A percentile compares a stretch with the other conserved stretches of the same genome.
Evolutionary conservation across 257 asterid species (phyloP).

Genomic region (Nemophila menziesii): DNA sequence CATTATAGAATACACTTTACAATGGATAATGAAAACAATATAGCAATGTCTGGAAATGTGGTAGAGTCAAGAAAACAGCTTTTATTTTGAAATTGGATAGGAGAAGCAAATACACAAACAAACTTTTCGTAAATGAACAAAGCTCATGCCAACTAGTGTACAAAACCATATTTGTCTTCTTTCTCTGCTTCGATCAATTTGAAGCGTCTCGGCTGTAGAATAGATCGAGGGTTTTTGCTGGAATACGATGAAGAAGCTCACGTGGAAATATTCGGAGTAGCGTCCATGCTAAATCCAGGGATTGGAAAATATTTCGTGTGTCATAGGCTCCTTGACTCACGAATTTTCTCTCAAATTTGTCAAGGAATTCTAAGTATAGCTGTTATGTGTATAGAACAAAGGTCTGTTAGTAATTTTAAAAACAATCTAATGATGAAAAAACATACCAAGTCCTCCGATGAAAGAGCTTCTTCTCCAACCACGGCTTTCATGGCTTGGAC

Average conservation of each 20-base stretch:
- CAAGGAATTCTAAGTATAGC: conserved; percentile 42
- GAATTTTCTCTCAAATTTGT: conserved; percentile 48
- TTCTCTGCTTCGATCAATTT: conserved; percentile 26
- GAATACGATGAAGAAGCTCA: conserved; percentile 95
- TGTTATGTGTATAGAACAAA: conserved; percentile 9
- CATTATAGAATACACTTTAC: neutral
- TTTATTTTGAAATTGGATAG: neutral
- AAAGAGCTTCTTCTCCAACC: conserved; percentile 53
- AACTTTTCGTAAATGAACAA: conserved; percentile 22
- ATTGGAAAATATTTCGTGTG: conserved; percentile 55
- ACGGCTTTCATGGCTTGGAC: conserved; percentile 51
- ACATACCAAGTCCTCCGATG: conserved; percentile 44
- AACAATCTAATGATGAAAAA: neutral
- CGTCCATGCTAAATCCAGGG: conserved; percentile 97
- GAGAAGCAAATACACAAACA: conserved; percentile 3
- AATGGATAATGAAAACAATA: no score
- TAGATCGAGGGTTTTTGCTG: conserved; percentile 87
- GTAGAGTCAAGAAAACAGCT: no score
- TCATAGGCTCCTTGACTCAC: conserved; percentile 46
- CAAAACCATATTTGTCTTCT: no score
- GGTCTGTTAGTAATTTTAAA: conserved; percentile 1
- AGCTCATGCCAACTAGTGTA: conserved; percentile 20
- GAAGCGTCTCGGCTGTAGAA: conserved; percentile 90
- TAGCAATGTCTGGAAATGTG: no score
- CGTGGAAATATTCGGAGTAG: conserved; percentile 97